Base-by-base conservation (phyloP, 768 basidiomycete genomes). In the Tremella fuciformis region DNA sequence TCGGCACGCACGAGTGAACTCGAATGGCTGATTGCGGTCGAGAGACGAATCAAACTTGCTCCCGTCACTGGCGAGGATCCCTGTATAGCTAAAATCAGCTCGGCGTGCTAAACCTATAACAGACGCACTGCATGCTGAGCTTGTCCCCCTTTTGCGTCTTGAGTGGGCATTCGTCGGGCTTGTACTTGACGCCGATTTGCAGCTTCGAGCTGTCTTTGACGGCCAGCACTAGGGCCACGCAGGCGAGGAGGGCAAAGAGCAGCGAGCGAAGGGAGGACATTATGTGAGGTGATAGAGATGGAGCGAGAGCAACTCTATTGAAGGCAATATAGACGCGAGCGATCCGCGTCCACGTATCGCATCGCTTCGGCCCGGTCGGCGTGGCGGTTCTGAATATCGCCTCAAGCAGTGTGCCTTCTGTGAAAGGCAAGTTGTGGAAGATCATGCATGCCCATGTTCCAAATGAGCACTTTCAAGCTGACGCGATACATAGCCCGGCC, bases 1-100 rank as follows among this genome's bases (percentile, higher is more conserved):
- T 22, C 6, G 16, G 8, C 18, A 74, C 73, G 55, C 37, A 76
- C 75, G 86, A 40, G 83, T 91, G 70, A 96, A 81, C 49, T 86
- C 82, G 8, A 97, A 81, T 1, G 92, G 90, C 52, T 77, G 69
- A 55, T 83, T 83, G 39, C 92, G 87, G 80, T 91, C 82, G 7
- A 68, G 87, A 83, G 89, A 91, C 8, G 90, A 92, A 77, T 97
- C 92, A 67, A 97, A 97, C 74, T 92, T 88, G 58, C 82, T 82
- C 8, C 91, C 91, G 51, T 81, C 84, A 9, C 82, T 77, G 65
- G 85, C 85, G 51, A 97, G 77, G 8, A 83, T 93, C 2, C 92
- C 93, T 3, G 89, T 90, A 84, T 93, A 76, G 66, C 75, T 76
- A 24, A 13, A 2, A 15, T 47, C 53, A 57, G 44, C 55, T 49